Evolutionary conservation across 202 grass and related monocot species (phyloP), one percentile per base, ranked within the genome.

Genomic region (Panicum hallii): DNA sequence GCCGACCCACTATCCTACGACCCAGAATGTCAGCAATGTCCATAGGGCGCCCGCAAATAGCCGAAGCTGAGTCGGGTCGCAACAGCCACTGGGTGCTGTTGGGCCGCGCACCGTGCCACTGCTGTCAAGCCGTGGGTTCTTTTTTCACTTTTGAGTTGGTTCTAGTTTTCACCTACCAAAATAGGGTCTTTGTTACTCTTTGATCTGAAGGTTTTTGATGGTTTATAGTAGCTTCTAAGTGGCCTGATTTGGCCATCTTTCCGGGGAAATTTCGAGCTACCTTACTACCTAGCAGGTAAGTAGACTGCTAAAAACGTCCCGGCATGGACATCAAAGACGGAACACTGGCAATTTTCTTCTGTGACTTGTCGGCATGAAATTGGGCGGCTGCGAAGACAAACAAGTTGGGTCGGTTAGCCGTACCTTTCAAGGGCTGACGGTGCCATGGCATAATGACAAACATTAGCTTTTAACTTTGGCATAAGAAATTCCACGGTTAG

Each of bases 391-490:
- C 63, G 38, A 26, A 73, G n/a, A 0, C 54, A 41, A 36, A 74
- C n/a, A 61, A 49, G 50, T 11, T 67, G 6, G 65, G 28, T 74
- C 32, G 11, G 84, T 83, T 79, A 83, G 13, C 68, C 68, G 74
- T 86, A 79, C 14, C 83, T 82, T 73, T 86, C 83, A 68, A 60
- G 67, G 48, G 50, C 19, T 38, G 72, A 52, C 20, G 6, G 19
- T 32, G 62, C 62, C 52, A 41, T 36, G 20, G 63, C 76, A 84
- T 76, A 80, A 84, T 87, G 89, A 84, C 81, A 90, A 80, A 60
- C 38, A 57, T 84, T 54, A 49, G 5, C 85, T 83, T 90, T 87
- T 75, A 40, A n/a, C 67, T 80, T 84, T 80, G 58, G 42, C 62
- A n/a, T 79, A 79, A 80, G 63, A 79, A 75, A 84, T 32, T 75